A percentile compares a stretch with the other conserved stretches of the same genome.
Conservation (phyloP, 306 rosid species). For the Chamaecrista fasciculata region DNA sequence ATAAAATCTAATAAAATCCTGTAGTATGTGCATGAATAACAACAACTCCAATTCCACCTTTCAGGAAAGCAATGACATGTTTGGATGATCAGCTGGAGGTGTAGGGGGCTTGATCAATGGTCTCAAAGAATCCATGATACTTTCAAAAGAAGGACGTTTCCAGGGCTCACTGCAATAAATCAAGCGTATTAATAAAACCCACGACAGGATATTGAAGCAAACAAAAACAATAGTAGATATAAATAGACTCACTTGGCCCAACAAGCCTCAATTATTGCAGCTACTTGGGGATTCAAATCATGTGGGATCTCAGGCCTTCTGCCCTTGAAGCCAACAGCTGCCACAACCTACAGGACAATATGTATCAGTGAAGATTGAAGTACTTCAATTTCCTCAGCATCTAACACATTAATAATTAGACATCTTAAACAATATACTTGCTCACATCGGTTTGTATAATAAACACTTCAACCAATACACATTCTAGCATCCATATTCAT, state of each 20-base stretch:
- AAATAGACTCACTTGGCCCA: slow-evolving; percentile 79
- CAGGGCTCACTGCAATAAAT: slow-evolving; percentile 67
- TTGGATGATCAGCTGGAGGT: slow-evolving; percentile 50
- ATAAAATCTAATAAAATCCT: slow-evolving; percentile 43
- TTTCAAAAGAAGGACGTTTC: slow-evolving; percentile 82
- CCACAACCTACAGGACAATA: slow-evolving; percentile 60
- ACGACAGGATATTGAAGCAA: neutral
- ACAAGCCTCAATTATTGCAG: slow-evolving; percentile 72
- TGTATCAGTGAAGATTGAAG: neutral
- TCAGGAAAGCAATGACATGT: slow-evolving; percentile 44
- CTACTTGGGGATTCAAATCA: slow-evolving; percentile 65
- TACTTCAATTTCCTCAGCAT: slow-evolving; percentile 8
- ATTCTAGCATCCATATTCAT: slow-evolving; percentile 15
- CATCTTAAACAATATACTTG: neutral
- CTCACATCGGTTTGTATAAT: neutral
- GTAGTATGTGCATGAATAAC: slow-evolving; percentile 49
- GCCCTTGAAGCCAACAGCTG: slow-evolving; percentile 81
- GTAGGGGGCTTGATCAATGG: slow-evolving; percentile 54
- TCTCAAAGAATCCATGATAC: slow-evolving; percentile 72
- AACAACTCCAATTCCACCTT: slow-evolving; percentile 17
- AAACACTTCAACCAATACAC: slow-evolving; percentile 2
- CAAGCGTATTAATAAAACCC: slow-evolving; percentile 14
- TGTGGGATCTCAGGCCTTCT: slow-evolving; percentile 76
- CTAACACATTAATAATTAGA: slow-evolving; percentile 3
- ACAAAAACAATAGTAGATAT: neutral